phyloP scores from a whole-genome alignment of 192 early-diverging fungal species.

The Coemansia sp. region DNA sequence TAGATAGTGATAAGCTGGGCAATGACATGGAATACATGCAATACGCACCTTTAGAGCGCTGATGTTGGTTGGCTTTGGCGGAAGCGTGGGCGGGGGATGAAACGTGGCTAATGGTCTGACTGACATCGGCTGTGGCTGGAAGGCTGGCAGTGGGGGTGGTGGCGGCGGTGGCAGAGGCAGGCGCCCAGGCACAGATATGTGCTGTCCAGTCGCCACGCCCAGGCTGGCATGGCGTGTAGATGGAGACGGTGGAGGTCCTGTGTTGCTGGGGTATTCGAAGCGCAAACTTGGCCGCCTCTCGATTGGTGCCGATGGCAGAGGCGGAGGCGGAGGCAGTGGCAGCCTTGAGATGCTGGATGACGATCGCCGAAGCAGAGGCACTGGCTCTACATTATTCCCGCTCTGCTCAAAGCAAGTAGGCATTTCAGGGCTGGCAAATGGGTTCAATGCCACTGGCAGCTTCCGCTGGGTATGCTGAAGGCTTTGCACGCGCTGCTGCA shows the following conservation, averaged over 20 bases:
- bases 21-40: not conserved
- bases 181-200: not conserved
- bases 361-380: constrained; percentile 12
- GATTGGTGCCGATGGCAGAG: constrained; percentile 5
- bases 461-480: constrained; percentile 8
- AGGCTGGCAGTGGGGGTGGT: not conserved
- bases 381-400: not conserved
- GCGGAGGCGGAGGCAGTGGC: constrained; percentile 20
- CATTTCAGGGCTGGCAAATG: constrained; percentile 51
- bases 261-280: not conserved
- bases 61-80: constrained; percentile 40
- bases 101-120: not conserved
- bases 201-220: not conserved
- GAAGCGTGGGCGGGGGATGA: constrained; percentile 20
- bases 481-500: constrained; percentile 36
- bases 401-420: not conserved
- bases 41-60: constrained; percentile 25
- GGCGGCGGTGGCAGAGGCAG: constrained; percentile 10
- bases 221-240: constrained; percentile 2
- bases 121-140: not conserved
- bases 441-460: constrained; percentile 10
- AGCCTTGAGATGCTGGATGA: constrained; percentile 14
- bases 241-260: not conserved
- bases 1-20: not conserved
- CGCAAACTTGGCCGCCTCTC: not conserved